Base-by-base conservation (phyloP, 2,329 filamentous ascomycete genomes). In the Lomentospora prolificans region DNA sequence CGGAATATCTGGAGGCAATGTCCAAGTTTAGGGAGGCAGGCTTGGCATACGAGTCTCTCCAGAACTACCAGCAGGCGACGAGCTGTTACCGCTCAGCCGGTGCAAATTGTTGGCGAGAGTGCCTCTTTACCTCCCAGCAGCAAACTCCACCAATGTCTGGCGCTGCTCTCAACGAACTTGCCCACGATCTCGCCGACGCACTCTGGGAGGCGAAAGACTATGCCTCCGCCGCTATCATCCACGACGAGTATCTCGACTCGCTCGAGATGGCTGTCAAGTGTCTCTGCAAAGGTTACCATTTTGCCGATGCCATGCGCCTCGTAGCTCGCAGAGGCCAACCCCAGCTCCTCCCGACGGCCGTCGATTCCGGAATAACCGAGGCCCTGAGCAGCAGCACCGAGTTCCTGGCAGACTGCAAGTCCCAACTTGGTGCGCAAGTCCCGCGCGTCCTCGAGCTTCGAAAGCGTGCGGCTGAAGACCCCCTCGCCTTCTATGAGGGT, bases 381-480 rank as follows among this genome's bases (percentile, higher is more conserved):
- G 84, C 88, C 1, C 84, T 94, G 57, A 86, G 87, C 22, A 83
- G 81, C 55, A 91, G 86, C 64, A 96, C 90, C 1, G 94, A 97
- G 67, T 84, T 97, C 58, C 81, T 99, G 9, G 90, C 94, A 1
- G 94, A 99, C 68, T 97, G 92, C 80, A 90, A 89, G 67, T 77
- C 77, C 0, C 94, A 99, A 68, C 78, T 97, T 3, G 76, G 77
- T 50, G 87, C 90, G 0, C 94, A 99, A 66, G 82, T 96, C 0
- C 90, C 92, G 0, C 86, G 94, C 17, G 84, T 99, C 60, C 76
- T 78, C 5, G 92, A 96, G 66, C 79, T 99, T 25, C 84, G 92
- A 1, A 74, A 77, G 55, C 91, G 89, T 65, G 95, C 95, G 55
- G 79, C 80, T 39, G 84, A 89, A 60, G 90, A 99, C 63, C 94